Evolutionary conservation across 495 filamentous ascomycete genomes (phyloP).

Genomic region (Annulohypoxylon bovei): DNA sequence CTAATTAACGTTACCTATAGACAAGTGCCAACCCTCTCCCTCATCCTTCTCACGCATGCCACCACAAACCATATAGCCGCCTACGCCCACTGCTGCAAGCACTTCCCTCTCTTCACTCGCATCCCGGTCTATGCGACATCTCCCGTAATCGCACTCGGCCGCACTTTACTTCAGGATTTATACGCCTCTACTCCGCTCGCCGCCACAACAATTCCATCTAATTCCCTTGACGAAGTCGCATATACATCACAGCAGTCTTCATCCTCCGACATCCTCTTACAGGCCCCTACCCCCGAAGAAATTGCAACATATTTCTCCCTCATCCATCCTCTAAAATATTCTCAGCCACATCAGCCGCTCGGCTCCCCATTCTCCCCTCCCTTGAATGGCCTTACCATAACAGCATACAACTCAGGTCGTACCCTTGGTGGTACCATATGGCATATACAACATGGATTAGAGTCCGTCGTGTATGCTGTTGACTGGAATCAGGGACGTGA

Average conservation of each 20-base stretch:
- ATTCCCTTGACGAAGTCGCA: conserved; percentile 74
- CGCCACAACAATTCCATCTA: conserved; percentile 76
- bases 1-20: conserved; percentile 54
- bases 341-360: conserved; percentile 89
- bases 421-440: conserved; percentile 97
- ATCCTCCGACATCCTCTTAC: conserved; percentile 71
- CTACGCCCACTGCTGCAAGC: conserved; percentile 96
- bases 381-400: conserved; percentile 91
- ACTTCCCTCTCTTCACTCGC: conserved; percentile 88
- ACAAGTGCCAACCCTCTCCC: conserved; percentile 87
- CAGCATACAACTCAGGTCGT: conserved; percentile 95
- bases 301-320: conserved; percentile 90
- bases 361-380: conserved; percentile 88
- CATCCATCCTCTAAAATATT: conserved; percentile 97
- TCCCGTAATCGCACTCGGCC: conserved; percentile 91
- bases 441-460: conserved; percentile 97
- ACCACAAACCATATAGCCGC: conserved; percentile 91
- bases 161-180: conserved; percentile 89
- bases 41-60: conserved; percentile 95
- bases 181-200: conserved; percentile 91
- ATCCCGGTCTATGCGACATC: conserved; percentile 97
- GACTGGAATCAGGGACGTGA: conserved; percentile 97
- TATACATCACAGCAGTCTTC: conserved; percentile 63
- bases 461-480: conserved; percentile 96
- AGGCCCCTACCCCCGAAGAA: conserved; percentile 83